Evolutionary conservation across 2,329 filamentous ascomycete species (phyloP), one percentile per base, ranked within the genome.

Genomic region (Cladophialophora exuberans): DNA sequence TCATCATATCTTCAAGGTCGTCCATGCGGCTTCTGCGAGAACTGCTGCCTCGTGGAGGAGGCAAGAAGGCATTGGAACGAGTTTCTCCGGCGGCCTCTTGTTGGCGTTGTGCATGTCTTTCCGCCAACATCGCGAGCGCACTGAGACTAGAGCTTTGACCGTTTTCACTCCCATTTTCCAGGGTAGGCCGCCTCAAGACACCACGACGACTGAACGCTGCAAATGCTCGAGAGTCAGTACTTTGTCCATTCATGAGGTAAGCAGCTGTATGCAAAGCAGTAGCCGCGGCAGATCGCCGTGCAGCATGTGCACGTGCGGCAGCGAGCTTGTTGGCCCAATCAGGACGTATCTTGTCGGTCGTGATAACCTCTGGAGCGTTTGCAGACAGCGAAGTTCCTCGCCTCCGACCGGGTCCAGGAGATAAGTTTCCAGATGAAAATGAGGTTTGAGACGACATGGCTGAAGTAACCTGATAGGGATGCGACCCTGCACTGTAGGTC

Each of bases 1-100:
- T 91, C 94, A 99, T 99, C 78, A 99, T 89, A 44, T 96, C 93
- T 69, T 99, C 94, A 0, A 97, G 80, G 64, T 97, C 92, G 18
- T 95, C 90, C 68, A 95, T 84, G 25, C 90, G 81, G 52, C 72
- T 82, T 58, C 83, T 76, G 56, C 85, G 75, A 30, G 81, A 82
- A 62, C 78, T 81, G 15, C 72, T 70, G 6, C 80, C 70, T n/a
- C 74, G 73, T 13, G 74, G 68, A 4, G 75, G 71, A 30, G 72
- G 68, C 20, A 72, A 52, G 31, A 56, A 59, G 2, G 52, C n/a
- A 61, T 67, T 70, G 1, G 64, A 64, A 6, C 67, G 47, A 6
- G 63, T 65, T 42, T 73, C 70, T 60, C 71, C 70, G 1, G 66
- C 65, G 52, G 71, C 69, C n/a, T 60, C 55, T 38, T 60, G 52